These are phyloP conservation scores for Xerocomus minutiporus DNA, from an alignment of 1,284 basidiomycete species.

Conservation along the genomic window DNA sequence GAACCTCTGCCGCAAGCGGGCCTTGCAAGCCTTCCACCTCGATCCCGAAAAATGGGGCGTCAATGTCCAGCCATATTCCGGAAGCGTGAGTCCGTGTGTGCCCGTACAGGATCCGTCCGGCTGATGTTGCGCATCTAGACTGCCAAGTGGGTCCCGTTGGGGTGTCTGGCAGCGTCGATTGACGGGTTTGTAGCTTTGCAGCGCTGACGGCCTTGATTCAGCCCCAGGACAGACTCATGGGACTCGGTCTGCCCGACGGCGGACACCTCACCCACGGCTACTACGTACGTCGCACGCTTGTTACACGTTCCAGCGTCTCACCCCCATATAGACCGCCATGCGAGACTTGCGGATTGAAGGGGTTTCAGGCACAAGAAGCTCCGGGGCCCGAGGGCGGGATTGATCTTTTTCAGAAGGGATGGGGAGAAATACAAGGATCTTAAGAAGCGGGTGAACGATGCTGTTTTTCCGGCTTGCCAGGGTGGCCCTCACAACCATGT, in stretches of 20 bases:
- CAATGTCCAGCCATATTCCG: slow-evolving; percentile 99
- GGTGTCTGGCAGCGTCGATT: slow-evolving; percentile 1
- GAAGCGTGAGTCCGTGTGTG: slow-evolving; percentile 56
- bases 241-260: slow-evolving; percentile 96
- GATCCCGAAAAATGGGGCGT: slow-evolving; percentile 95
- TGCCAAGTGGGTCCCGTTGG: slow-evolving; percentile 61
- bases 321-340: slow-evolving; percentile 70
- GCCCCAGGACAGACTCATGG: slow-evolving; percentile 99
- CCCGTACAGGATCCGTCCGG: slow-evolving; percentile 2
- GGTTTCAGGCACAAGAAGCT: slow-evolving; percentile 91
- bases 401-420: slow-evolving; percentile 99
- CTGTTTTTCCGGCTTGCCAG: slow-evolving; percentile 99
- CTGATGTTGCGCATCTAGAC: slow-evolving; percentile 46
- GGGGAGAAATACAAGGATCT: slow-evolving; percentile 75
- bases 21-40: slow-evolving; percentile 94
- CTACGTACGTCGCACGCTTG: slow-evolving; percentile 60
- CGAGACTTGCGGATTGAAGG: too few species aligned
- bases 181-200: slow-evolving; percentile 70
- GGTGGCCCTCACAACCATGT: slow-evolving; percentile 99
- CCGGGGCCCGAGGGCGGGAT: slow-evolving; percentile 94
- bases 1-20: slow-evolving; percentile 91
- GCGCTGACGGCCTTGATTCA: slow-evolving; percentile 95
- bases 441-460: slow-evolving; percentile 95
- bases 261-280: slow-evolving; percentile 98
- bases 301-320: not conserved